Percentiles rank a stretch among this genome's conserved stretches.
phyloP scores from a whole-genome alignment of 106 monocot species.

The Dioscorea dumetorum region DNA sequence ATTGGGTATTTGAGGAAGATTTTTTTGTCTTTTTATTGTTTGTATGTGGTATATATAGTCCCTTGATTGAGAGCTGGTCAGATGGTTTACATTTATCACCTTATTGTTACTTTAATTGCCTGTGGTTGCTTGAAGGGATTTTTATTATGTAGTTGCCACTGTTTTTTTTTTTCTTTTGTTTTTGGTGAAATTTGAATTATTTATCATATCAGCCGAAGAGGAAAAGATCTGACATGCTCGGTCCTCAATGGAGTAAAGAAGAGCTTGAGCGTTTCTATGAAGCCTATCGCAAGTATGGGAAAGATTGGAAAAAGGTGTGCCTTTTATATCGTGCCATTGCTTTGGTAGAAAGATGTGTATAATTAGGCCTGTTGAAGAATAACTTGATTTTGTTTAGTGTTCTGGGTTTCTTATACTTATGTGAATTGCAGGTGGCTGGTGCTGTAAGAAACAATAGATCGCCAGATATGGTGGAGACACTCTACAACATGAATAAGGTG shows the following conservation, averaged over 20 bases:
- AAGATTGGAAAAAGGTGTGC: constrained; percentile 78
- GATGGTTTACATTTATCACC: no score
- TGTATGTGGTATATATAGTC: no score
- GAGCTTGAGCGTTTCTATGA: constrained; percentile 79
- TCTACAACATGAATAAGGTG: constrained; percentile 94
- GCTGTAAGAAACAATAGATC: constrained; percentile 58
- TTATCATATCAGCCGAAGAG: constrained; percentile 35
- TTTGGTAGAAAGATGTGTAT: background rate
- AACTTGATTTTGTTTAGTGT: background rate
- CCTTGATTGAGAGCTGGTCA: no score
- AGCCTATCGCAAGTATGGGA: constrained; percentile 68
- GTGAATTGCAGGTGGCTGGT: constrained; percentile 54
- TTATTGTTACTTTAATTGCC: no score
- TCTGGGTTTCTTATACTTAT: constrained; percentile 1
- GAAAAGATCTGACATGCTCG: constrained; percentile 76
- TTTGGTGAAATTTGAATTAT: no score
- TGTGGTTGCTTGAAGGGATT: no score
- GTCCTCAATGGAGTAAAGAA: constrained; percentile 74
- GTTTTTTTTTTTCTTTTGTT: no score
- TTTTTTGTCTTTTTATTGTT: no score
- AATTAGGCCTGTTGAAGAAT: background rate
- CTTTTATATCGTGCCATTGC: constrained; percentile 10
- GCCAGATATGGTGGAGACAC: constrained; percentile 87
- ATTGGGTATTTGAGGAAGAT: no score
- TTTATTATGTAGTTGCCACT: no score